Base-by-base conservation (phyloP, 305 asterid genomes). In the Fraxinus xanthoxyloides region DNA sequence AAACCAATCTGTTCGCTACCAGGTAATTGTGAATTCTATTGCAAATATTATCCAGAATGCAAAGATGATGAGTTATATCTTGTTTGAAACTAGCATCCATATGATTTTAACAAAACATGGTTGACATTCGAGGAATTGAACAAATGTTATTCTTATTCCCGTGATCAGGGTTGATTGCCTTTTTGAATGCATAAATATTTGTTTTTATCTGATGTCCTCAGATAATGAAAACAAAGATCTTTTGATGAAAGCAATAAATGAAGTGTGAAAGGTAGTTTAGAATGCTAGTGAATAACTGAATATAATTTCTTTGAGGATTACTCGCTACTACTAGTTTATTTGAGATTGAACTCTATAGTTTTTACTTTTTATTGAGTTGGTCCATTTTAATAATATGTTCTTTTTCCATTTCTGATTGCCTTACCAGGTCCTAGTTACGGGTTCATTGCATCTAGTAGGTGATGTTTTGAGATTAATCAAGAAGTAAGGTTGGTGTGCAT, bases 371-470 rank as follows among this genome's bases (percentile, higher is more conserved):
- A 65, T 65, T 10, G 34, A 26, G 32, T 65, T 65, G 35, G 19
- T 65, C 34, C 43, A 36, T 65, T 23, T 36, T 48, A 35, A 61
- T 48, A 35, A 56, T 46, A 46, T 26, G 19, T 38, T 38, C 21
- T 63, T 69, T 35, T 75, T 35, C 4, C 67, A 9, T 61, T 24
- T 75, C 21, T 69, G 73, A 65, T 80, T 77, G 85, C 75, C 77
- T 85, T 43, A 79, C 75, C 89, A 93, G 98, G 98, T 95, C 70
- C 88, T 93, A 36, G 98, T 95, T 79, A 93, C 98, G 0, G 98
- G 98, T 32, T 95, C 98, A 8, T 84, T 93, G 74, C 98, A 95
- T 90, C 90, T 95, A 79, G 94, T 95, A 65, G 97, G 98, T 21
- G 99, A 95, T 76, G 92, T 93, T 23, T 79, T 95, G 91, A 91